These are phyloP conservation scores for Iris pallida DNA, from an alignment of 116 monocot genomes.

Conservation along the genomic window DNA sequence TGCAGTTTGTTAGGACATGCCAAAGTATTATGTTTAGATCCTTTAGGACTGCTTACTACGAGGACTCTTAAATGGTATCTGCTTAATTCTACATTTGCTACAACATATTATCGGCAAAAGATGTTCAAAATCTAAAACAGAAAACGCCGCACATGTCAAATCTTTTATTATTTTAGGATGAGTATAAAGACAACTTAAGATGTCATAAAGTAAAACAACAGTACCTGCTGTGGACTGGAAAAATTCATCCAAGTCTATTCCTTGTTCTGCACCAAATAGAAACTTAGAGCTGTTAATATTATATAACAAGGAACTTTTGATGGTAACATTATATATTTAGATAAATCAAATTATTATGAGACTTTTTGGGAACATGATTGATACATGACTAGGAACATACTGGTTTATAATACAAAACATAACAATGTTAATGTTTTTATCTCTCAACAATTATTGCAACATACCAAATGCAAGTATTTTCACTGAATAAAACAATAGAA, in stretches of 20 bases:
- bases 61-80: no score
- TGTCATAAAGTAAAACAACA: background rate
- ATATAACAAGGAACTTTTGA: background rate
- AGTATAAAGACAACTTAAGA: background rate
- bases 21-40: no score
- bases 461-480: background rate
- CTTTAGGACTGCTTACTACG: no score
- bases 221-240: constrained; percentile 93
- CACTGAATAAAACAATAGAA: no score
- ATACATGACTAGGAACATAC: background rate
- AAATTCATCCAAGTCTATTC: constrained; percentile 80
- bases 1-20: no score
- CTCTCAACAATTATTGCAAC: background rate
- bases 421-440: background rate
- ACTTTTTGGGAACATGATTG: background rate
- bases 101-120: no score
- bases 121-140: no score
- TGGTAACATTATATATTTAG: background rate
- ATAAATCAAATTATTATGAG: background rate
- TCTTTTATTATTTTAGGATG: background rate
- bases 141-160: no score
- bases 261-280: constrained; percentile 65
- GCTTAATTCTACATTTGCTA: no score
- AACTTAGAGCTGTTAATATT: background rate
- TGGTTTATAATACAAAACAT: background rate